These are phyloP conservation scores for Paramecium caudatum DNA, from an alignment of 73 alveolate genomes.

Conservation along the genomic window DNA sequence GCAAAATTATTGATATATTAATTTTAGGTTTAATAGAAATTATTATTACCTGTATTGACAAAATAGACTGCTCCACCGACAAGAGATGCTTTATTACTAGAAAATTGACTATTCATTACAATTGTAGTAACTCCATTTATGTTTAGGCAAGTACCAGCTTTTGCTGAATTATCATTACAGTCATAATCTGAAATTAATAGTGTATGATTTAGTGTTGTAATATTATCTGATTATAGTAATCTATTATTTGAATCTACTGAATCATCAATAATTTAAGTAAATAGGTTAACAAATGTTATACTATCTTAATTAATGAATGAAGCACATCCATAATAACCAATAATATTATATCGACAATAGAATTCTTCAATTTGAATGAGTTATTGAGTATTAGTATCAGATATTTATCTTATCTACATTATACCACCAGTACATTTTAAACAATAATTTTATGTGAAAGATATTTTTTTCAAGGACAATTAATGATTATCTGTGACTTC, in stretches of 20 bases:
- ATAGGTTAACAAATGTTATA: neutral
- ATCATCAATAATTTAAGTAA: constrained; percentile 4
- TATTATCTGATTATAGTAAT: neutral
- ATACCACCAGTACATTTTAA: constrained; percentile 49
- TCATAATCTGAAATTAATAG: neutral
- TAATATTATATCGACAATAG: neutral
- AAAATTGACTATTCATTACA: neutral
- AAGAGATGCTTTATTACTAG: constrained; percentile 26
- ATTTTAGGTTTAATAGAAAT: neutral
- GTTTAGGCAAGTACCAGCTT: neutral
- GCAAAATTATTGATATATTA: neutral
- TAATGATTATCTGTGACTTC: neutral
- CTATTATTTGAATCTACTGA: neutral
- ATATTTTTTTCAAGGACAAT: neutral
- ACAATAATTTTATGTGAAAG: neutral
- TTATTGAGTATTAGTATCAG: neutral
- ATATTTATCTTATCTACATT: neutral
- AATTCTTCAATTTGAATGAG: neutral
- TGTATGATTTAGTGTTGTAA: neutral
- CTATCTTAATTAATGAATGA: neutral
- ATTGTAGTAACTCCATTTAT: neutral
- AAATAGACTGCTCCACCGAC: constrained; percentile 50
- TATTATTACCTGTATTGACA: neutral
- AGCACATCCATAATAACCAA: constrained; percentile 60
- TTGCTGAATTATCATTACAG: neutral